Evolutionary conservation across 2,329 filamentous ascomycete species (phyloP), one percentile per base, ranked within the genome.

Genomic region (Paraconiothyrium sp.): DNA sequence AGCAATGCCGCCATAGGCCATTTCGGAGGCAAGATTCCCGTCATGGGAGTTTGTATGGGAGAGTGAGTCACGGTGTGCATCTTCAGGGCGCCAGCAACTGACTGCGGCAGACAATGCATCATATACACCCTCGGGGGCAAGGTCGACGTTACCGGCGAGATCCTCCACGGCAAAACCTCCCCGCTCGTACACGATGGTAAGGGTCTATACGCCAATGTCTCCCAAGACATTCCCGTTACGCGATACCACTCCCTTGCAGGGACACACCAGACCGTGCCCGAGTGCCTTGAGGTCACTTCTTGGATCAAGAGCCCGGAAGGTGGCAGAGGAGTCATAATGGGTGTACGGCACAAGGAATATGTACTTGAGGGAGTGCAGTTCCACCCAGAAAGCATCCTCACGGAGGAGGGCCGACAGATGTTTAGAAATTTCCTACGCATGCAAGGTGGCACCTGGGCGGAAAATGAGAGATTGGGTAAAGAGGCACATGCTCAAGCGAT

Each of bases 11-110:
- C 93, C 46, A 97, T 99, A 74, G 85, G 89, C 71, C 85, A 97
- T 78, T 99, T 98, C 79, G 89, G 91, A 34, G 95, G 95, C 69
- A 98, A 97, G 81, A 92, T 99, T 52, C 95, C 95, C 11, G 89
- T 99, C 14, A 88, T 99, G 56, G 95, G 95, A n/a, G 95, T 99
- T 34, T 99, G 95, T 76, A 98, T 99, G 94, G 95, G 95, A 70
- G 90, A 97, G 89, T 92, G 79, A 84, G 89, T 86, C 54, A 41
- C 35, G 51, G 47, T 24, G 49, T 51, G 32, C 22, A 9, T n/a
- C 13, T 22, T 2, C 41, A 24, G 30, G 11, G 34, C 37, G 46
- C 57, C 20, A 51, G 24, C 54, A 32, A 57, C 67, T 55, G 65
- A 58, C 20, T 27, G 20, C 14, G 16, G 24, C 69, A 92, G 89